Evolutionary conservation across 768 basidiomycete genomes (phyloP), one percentile per base, ranked within the genome.

Genomic region (Boletus subcaerulescens): DNA sequence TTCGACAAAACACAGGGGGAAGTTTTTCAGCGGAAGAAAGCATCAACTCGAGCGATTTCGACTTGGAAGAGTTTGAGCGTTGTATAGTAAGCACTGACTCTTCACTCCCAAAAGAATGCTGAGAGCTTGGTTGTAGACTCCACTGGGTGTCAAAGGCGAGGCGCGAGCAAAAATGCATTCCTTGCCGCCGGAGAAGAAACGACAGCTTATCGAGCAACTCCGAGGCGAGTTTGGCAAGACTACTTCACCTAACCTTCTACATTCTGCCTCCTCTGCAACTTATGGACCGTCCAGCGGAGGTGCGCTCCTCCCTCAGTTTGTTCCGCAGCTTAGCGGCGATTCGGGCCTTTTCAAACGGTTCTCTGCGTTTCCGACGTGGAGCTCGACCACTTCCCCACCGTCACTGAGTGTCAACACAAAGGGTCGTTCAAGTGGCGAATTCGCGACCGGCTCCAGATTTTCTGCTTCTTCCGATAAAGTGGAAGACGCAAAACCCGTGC

Each of bases 281-380:
- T 82, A 80, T 63, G 84, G 86, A 1, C 82, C 87, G 5, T 76
- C 86, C 6, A 82, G 78, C 55, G 72, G 78, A 9, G 71, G 78
- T 13, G 73, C 76, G 15, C 63, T 87, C n/a, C 66, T 89, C 4
- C 84, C 87, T 45, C 81, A 81, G 24, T 75, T 91, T 10, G 80
- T 84, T 35, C 88, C 89, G 24, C 89, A 91, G 57, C 70, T 89
- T 3, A 87, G 87, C n/a, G 87, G 89, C 10, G 87, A 87, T 56
- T 72, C 77, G n/a, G 73, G 82, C 35, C 60, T 88, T 15, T 82
- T 90, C 66, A 84, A 81, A 51, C 81, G 89, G 17, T 80, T 87
- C 45, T 91, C 87, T 0, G 74, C 86, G 1, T 67, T 68, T 61
- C 69, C 79, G 9, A 80, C 80, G 3, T 89, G 89, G 87, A 79